Evolutionary conservation across 2,329 filamentous ascomycete genomes (phyloP), one percentile per base, ranked within the genome.

Genomic region (Microsporum audouinii): DNA sequence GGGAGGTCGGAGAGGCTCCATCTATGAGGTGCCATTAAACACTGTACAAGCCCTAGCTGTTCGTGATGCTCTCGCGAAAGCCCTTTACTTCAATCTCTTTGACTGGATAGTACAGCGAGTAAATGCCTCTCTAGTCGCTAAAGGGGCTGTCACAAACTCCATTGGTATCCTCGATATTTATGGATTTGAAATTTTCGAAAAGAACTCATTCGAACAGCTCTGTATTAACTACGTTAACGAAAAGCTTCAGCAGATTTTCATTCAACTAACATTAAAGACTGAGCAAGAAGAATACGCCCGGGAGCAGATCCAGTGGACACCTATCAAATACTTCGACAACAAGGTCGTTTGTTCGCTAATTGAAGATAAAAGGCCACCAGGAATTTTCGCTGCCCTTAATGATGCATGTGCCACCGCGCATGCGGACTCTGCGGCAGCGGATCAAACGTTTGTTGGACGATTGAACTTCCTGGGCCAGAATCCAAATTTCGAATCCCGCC

Each of bases 201-300:
- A 92, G 78, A 99, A 99, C 78, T 96, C 89, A 66, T 99, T 99
- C 70, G 94, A 99, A 74, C 94, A 99, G 76, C 84, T 99, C 5
- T 99, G 94, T 77, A 99, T 99, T 81, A 99, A 99, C 79, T 99
- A 97, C 71, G 95, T 97, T 71, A 99, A 99, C 75, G 94, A 99
- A 77, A 99, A 99, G 76, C 79, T 99, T 62, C 94, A 99, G 76
- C 94, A 99, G 71, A 97, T 99, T 69, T 99, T 99, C 72, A 99
- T 99, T 67, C 94, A 99, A 75, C 80, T 99, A 68, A 99, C 94
- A 0, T 76, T 99, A 64, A 96, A 96, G 78, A 88, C 94, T 0
- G 94, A 99, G 73, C 94, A 99, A 77, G 94, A 99, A 68, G 94
- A 99, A 73, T 99, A 99, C 70, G 90, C 88, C 14, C 82, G 89